Evolutionary conservation across 495 filamentous ascomycete species (phyloP).

Genomic region (Tuber magnatum): DNA sequence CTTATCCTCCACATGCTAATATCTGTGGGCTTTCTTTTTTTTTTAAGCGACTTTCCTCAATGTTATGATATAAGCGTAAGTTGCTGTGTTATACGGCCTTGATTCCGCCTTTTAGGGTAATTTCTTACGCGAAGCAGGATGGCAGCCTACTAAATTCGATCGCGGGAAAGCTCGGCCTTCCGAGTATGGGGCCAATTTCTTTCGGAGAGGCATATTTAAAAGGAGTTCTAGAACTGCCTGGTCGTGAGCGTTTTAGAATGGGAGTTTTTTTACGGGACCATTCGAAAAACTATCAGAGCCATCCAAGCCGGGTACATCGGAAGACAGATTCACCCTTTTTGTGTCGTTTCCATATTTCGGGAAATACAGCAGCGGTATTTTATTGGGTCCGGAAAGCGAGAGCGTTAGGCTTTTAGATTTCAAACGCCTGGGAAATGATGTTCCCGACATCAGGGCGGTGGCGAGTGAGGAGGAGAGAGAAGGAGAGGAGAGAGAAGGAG

Average conservation of each 20-base stretch:
- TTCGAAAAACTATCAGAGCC: not conserved
- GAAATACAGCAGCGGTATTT: accelerated
- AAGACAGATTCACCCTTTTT: not conserved
- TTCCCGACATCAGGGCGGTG: too few species aligned
- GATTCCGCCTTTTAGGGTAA: not conserved
- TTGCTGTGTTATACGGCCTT: not conserved
- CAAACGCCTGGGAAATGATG: not conserved
- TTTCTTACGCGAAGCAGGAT: not conserved
- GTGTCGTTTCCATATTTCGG: not conserved
- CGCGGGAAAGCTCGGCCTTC: not conserved
- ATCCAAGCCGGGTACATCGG: not conserved
- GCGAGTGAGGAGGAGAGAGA: not conserved
- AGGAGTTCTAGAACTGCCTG: not conserved
- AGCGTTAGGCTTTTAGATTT: not conserved
- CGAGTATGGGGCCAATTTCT: not conserved
- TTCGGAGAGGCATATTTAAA: not conserved
- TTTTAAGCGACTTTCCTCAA: not conserved
- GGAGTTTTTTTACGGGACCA: not conserved
- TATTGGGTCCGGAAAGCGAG: not conserved
- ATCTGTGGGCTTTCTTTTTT: not conserved
- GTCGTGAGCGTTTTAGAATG: not conserved
- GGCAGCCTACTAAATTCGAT: not conserved
- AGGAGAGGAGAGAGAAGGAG: too few species aligned
- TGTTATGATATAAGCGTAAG: not conserved
- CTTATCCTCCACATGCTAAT: not conserved